A percentile compares a stretch with the other conserved stretches of the same genome.
These are phyloP conservation scores for Diaporthe sp. DNA, from an alignment of 2,329 filamentous ascomycete genomes.

Conservation along the genomic window DNA sequence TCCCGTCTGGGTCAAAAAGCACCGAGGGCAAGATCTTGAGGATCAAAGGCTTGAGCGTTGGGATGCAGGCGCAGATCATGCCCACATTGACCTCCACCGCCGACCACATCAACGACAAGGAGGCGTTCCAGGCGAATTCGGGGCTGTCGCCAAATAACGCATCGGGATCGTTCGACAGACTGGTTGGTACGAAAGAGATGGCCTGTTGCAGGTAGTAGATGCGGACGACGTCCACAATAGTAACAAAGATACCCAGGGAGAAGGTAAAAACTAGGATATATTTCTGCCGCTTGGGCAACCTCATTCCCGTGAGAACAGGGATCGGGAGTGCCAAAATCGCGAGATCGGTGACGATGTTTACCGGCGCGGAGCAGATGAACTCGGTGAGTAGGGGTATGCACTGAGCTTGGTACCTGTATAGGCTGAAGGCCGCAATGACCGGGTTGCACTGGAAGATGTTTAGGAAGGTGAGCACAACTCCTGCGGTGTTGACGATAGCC, in stretches of 20 bases:
- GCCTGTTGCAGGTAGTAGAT: conserved; percentile 92
- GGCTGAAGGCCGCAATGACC: conserved; percentile 76
- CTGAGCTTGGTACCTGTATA: conserved; percentile 50
- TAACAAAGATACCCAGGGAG: conserved; percentile 87
- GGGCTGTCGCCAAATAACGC: conserved; percentile 65
- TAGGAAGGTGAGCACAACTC: conserved; percentile 84
- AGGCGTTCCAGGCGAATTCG: conserved; percentile 80
- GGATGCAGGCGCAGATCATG: conserved; percentile 93
- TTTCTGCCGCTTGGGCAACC: conserved; percentile 87
- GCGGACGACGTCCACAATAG: conserved; percentile 88
- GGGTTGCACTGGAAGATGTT: conserved; percentile 91
- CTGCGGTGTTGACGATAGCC: conserved; percentile 82
- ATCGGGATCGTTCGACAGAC: conserved; percentile 53
- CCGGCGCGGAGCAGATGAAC: conserved; percentile 82
- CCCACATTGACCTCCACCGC: conserved; percentile 92
- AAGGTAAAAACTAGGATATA: conserved; percentile 90
- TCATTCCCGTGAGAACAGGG: conserved; percentile 89
- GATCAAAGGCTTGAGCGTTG: conserved; percentile 88
- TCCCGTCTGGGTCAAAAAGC: conserved; percentile 66
- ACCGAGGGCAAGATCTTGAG: conserved; percentile 72
- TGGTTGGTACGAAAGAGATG: conserved; percentile 59
- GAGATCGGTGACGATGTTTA: conserved; percentile 93
- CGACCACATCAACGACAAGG: conserved; percentile 92
- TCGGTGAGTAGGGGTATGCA: conserved; percentile 74
- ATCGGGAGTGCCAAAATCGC: conserved; percentile 90